These are phyloP conservation scores for Coriolopsis trogii DNA, from an alignment of 1,284 basidiomycete species.

Conservation along the genomic window DNA sequence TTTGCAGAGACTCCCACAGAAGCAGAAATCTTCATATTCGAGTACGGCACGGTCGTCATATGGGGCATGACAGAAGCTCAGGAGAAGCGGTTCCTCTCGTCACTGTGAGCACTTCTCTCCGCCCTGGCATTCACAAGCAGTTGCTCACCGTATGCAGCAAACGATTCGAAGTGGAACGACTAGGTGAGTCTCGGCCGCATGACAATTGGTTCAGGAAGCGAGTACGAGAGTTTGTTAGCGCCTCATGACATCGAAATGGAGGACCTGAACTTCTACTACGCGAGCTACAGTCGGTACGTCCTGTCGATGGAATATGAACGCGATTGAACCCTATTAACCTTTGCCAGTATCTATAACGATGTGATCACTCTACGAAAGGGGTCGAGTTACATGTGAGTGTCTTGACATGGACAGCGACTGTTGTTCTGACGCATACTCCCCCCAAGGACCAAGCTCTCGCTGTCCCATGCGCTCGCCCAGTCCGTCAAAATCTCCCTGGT, in stretches of 20 bases:
- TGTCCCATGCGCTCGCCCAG: conserved; percentile 94
- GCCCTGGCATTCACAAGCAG: neutral
- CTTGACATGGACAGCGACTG: neutral
- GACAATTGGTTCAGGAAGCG: neutral
- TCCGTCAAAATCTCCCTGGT: conserved; percentile 96
- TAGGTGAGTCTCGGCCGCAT: conserved; percentile 50
- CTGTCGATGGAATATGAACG: conserved; percentile 11
- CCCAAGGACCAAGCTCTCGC: conserved; percentile 88
- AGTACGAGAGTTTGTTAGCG: conserved; percentile 44
- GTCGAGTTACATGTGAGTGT: conserved; percentile 89
- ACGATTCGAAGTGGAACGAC: conserved; percentile 89
- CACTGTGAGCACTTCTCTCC: conserved; percentile 68
- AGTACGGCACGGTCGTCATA: conserved; percentile 92
- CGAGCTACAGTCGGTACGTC: conserved; percentile 88
- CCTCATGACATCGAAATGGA: conserved; percentile 91
- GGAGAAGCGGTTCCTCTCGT: conserved; percentile 87
- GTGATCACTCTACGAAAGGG: conserved; percentile 95
- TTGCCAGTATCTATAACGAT: conserved; percentile 91
- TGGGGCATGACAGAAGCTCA: conserved; percentile 97
- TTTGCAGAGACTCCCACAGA: conserved; percentile 68
- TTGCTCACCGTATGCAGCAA: conserved; percentile 55
- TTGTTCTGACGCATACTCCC: conserved; percentile 2
- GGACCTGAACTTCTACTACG: conserved; percentile 96
- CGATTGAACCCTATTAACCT: neutral
- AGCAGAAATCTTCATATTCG: conserved; percentile 92